Base-by-base conservation (phyloP, 23 red algal genomes). In the Pyropia yezoensis region DNA sequence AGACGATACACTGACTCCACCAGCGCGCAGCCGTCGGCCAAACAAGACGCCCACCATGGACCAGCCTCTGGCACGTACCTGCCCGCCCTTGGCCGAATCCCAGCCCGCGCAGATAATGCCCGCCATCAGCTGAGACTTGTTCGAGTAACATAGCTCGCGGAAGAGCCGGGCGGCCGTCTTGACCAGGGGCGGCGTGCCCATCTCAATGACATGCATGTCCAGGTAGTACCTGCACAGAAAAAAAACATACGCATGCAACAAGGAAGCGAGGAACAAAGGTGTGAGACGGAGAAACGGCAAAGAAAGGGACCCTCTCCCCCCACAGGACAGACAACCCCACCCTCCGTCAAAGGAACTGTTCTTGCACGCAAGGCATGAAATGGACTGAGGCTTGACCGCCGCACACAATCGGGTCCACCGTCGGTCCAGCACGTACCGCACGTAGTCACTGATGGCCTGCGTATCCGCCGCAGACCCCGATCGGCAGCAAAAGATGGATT, bases 381-480 rank as follows among this genome's bases (percentile, higher is more conserved):
- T 11, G 12, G 0, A 47, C 1, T 8, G 39, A 13, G 11, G 1
- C 4, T 13, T 8, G 7, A 13, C 39, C 39, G 39, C 9, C 39
- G 39, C 1, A 8, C 39, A 47, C 11, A 8, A 47, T 47, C 39
- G 39, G 39, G 5, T 17, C 33, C 65, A 5, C 47, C 3, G 19
- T 26, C 14, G 2, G 18, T 47, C 11, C 39, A 47, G 11, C 4
- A 47, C 39, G 62, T 95, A 83, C 61, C 94, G 86, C 27, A 98
- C 94, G 59, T 88, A 88, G 47, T 98, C 94, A 1, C 86, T 80
- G 33, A 98, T 89, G 53, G 84, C 74, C 74, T 98, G 94, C 16
- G 94, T 98, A 57, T 98, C 94, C 1, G 94, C 94, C 23, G 94
- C 94, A n/a, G 94, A 98, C 39, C 94, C 94, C 7, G 94, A 98